Percentiles rank a stretch among this genome's conserved stretches.
These are phyloP conservation scores for Leptomonas pyrrhocoris DNA, from an alignment of 208 protist genomes.

Conservation along the genomic window DNA sequence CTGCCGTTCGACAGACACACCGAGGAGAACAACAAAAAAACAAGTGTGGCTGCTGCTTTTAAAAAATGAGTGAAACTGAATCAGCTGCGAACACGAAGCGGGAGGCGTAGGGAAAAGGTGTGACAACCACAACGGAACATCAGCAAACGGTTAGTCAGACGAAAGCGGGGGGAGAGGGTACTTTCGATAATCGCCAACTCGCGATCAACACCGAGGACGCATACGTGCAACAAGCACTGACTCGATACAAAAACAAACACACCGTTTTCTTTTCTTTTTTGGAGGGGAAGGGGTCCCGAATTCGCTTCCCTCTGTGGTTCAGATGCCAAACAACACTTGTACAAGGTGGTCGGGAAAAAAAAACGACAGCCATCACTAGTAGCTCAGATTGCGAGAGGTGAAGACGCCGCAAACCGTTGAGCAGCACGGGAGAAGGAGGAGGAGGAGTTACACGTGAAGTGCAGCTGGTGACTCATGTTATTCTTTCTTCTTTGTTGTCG, in stretches of 20 bases:
- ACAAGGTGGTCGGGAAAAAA: not conserved
- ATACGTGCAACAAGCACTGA: not conserved
- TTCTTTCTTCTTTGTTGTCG: not conserved
- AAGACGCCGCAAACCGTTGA: not conserved
- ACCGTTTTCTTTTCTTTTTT: not conserved
- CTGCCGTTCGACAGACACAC: not conserved
- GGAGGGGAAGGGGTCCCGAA: not conserved
- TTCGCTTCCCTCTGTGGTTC: not conserved
- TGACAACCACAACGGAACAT: too few species aligned
- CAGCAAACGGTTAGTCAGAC: too few species aligned
- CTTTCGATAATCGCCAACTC: too few species aligned
- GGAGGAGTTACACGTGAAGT: too few species aligned
- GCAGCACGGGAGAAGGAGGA: not conserved
- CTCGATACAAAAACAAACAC: not conserved
- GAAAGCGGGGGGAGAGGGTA: too few species aligned
- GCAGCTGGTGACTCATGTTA: too few species aligned
- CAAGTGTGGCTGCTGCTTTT: too few species aligned
- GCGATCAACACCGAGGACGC: too few species aligned
- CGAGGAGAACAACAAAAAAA: not conserved
- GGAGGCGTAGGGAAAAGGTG: too few species aligned
- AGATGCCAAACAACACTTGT: not conserved
- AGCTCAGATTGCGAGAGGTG: not conserved
- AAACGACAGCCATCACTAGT: slow-evolving; percentile 2
- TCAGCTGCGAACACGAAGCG: too few species aligned
- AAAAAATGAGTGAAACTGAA: too few species aligned